A percentile compares a stretch with the other conserved stretches of the same genome.
Evolutionary conservation across 129 eudicot species (phyloP).

Genomic region (Artemisia tridentata): DNA sequence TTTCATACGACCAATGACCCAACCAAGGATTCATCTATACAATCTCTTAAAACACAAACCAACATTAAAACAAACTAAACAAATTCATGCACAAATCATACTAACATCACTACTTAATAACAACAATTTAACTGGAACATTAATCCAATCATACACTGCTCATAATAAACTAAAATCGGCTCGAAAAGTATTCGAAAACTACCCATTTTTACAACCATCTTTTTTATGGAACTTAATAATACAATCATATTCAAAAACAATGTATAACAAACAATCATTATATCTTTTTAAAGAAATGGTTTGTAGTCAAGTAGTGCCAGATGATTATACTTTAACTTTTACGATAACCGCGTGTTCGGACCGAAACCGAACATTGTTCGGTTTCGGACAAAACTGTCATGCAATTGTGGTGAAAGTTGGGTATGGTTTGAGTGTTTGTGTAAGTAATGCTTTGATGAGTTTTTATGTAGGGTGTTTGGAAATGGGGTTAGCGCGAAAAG

Average conservation of each 20-base stretch:
- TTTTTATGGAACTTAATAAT: constrained; percentile 40
- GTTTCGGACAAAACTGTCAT: constrained; percentile 36
- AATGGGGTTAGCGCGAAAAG: constrained; percentile 25
- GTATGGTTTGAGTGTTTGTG: constrained; percentile 28
- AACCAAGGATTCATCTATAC: constrained; percentile 24
- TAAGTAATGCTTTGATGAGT: constrained; percentile 40
- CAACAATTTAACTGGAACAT: constrained; percentile 31
- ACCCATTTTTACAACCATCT: constrained; percentile 34
- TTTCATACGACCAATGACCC: constrained; percentile 30
- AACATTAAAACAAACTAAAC: constrained; percentile 32
- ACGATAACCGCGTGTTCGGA: constrained; percentile 38
- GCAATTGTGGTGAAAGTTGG: constrained; percentile 40
- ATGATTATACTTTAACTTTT: constrained; percentile 46
- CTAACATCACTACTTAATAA: constrained; percentile 20
- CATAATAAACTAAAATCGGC: constrained; percentile 25
- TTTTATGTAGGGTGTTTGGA: constrained; percentile 30
- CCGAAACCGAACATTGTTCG: background rate
- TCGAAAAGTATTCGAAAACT: constrained; percentile 24
- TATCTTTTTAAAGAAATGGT: constrained; percentile 31
- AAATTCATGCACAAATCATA: constrained; percentile 39
- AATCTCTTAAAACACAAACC: constrained; percentile 26
- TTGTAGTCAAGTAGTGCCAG: constrained; percentile 30
- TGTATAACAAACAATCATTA: constrained; percentile 24
- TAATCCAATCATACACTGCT: constrained; percentile 38
- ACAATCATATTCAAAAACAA: constrained; percentile 39